These are phyloP conservation scores for Solanum hybrid DNA, from an alignment of 305 asterid genomes.

Conservation along the genomic window DNA sequence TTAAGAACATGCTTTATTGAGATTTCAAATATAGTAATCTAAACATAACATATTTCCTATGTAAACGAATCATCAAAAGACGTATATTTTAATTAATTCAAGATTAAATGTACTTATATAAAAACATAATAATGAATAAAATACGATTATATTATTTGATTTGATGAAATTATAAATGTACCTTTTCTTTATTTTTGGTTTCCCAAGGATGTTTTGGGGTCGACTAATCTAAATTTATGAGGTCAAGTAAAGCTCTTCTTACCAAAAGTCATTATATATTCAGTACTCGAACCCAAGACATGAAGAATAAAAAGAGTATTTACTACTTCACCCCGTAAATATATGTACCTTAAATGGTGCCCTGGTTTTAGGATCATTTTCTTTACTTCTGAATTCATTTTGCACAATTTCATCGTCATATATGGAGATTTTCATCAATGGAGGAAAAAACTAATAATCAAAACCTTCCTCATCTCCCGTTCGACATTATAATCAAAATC, in stretches of 20 bases:
- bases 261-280: background rate
- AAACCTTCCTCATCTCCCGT: background rate
- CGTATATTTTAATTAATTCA: background rate
- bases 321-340: background rate
- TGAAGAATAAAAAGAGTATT: background rate
- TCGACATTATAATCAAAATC: background rate
- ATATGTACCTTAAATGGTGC: background rate
- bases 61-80: background rate
- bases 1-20: background rate
- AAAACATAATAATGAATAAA: background rate
- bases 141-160: background rate
- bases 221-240: background rate
- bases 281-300: background rate
- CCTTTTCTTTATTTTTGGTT: background rate
- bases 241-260: background rate
- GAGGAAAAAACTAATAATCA: background rate
- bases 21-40: background rate
- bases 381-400: background rate
- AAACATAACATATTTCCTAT: background rate
- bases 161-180: too few relatives aligned
- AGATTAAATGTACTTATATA: background rate
- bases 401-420: background rate
- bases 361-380: background rate
- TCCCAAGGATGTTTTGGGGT: background rate
- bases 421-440: background rate